These are phyloP conservation scores for Gnetum montanum DNA, from an alignment of 75 land plant species.

Conservation along the genomic window DNA sequence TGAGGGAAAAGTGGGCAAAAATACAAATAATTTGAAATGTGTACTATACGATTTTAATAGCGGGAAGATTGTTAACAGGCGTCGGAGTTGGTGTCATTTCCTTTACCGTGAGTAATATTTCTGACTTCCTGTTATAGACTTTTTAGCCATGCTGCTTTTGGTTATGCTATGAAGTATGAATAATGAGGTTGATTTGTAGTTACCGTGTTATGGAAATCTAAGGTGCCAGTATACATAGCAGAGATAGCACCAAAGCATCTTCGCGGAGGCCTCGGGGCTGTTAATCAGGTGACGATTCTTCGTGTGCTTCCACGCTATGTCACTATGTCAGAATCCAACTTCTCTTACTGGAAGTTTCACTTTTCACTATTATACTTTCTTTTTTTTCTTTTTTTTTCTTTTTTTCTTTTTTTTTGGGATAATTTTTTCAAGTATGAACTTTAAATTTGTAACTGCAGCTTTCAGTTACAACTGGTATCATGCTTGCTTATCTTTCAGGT, in stretches of 20 bases:
- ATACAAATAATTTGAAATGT: background rate
- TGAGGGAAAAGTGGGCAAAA: background rate
- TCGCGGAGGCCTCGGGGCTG: conserved; percentile 77
- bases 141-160: background rate
- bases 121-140: background rate
- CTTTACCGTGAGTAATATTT: conserved; percentile 54
- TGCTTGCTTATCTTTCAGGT: conserved; percentile 72
- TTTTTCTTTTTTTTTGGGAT: no score
- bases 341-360: no score
- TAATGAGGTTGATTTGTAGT: background rate
- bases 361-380: no score
- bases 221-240: conserved; percentile 81
- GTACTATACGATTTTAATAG: conserved; percentile 28
- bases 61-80: conserved; percentile 75
- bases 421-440: no score
- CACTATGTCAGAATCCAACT: no score
- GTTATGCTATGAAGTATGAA: background rate
- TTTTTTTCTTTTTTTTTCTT: no score
- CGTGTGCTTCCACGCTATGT: no score
- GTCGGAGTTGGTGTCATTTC: conserved; percentile 89
- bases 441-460: no score
- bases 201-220: background rate
- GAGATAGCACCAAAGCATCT: conserved; percentile 83
- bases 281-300: conserved; percentile 90
- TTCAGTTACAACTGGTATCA: conserved; percentile 72